A percentile compares a stretch with the other conserved stretches of the same genome.
Evolutionary conservation across 306 rosid species (phyloP).

Genomic region (Dryas drummondii): DNA sequence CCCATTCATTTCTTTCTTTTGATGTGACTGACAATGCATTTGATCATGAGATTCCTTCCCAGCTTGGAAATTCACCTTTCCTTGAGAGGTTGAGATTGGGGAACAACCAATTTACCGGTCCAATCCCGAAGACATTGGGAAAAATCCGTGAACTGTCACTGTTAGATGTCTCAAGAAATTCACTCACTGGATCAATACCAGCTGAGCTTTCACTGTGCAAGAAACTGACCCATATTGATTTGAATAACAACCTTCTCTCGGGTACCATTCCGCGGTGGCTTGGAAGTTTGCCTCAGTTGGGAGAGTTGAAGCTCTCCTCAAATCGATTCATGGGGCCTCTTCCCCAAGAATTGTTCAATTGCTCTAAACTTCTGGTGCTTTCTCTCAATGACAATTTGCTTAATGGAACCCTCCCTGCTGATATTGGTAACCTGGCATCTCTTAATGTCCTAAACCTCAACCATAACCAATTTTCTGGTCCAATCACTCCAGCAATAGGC

Average conservation of each 20-base stretch:
- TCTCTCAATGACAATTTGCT: constrained; percentile 60
- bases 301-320: constrained; percentile 76
- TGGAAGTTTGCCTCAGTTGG: constrained; percentile 68
- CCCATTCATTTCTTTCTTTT: constrained; percentile 64
- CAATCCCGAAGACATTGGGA: constrained; percentile 66
- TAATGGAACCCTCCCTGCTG: constrained; percentile 68
- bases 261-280: constrained; percentile 76
- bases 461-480: constrained; percentile 58
- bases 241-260: constrained; percentile 60
- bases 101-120: constrained; percentile 70
- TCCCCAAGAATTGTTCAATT: constrained; percentile 63
- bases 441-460: constrained; percentile 73
- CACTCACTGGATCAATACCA: constrained; percentile 71
- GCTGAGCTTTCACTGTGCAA: constrained; percentile 72
- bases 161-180: constrained; percentile 78
- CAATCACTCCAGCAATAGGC: constrained; percentile 60
- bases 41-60: constrained; percentile 66
- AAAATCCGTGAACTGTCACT: constrained; percentile 53
- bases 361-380: constrained; percentile 73
- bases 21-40: constrained; percentile 74
- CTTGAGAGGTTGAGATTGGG: constrained; percentile 81
- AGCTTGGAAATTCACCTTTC: constrained; percentile 60
- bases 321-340: constrained; percentile 63
- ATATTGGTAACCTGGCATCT: constrained; percentile 56
- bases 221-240: constrained; percentile 64